Evolutionary conservation across 169 alveolate species (phyloP).

Genomic region (Plasmodium inui): DNA sequence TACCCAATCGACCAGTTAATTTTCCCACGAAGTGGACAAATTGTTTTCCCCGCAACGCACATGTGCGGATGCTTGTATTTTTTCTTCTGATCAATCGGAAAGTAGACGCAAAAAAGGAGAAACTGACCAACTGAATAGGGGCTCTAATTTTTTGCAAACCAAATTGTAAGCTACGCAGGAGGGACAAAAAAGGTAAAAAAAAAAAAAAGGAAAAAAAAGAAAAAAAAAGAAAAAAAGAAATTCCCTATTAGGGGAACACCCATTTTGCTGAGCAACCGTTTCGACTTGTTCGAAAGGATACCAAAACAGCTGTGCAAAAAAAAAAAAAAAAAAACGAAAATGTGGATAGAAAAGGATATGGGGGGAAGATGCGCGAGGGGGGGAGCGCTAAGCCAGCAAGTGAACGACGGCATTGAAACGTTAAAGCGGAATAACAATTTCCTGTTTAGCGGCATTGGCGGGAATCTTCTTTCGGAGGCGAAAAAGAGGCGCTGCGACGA

Average conservation of each 20-base stretch:
- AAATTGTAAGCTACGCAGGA: neutral
- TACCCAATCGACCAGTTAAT: neutral
- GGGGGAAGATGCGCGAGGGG: constrained; percentile 25
- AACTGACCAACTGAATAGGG: neutral
- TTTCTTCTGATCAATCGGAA: neutral
- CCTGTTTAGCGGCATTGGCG: neutral
- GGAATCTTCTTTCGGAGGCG: constrained; percentile 16
- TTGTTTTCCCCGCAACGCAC: constrained; percentile 1
- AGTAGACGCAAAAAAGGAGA: neutral
- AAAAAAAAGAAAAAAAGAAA: neutral
- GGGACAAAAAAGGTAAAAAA: neutral
- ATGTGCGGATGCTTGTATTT: neutral
- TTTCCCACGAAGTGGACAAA: neutral
- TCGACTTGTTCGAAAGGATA: neutral
- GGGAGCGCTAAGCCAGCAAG: constrained; percentile 62
- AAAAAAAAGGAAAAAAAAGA: neutral
- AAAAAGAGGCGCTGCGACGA: constrained; percentile 1
- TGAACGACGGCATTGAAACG: constrained; percentile 45
- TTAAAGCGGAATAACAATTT: constrained; percentile 37
- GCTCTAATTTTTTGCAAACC: neutral
- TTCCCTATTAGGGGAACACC: neutral
- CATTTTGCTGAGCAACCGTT: neutral
- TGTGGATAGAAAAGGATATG: constrained; percentile 69
- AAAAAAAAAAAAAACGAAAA: neutral
- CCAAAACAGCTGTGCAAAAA: neutral